These are phyloP conservation scores for Arthrinium puccinioides DNA, from an alignment of 2,329 filamentous ascomycete genomes.

Conservation along the genomic window DNA sequence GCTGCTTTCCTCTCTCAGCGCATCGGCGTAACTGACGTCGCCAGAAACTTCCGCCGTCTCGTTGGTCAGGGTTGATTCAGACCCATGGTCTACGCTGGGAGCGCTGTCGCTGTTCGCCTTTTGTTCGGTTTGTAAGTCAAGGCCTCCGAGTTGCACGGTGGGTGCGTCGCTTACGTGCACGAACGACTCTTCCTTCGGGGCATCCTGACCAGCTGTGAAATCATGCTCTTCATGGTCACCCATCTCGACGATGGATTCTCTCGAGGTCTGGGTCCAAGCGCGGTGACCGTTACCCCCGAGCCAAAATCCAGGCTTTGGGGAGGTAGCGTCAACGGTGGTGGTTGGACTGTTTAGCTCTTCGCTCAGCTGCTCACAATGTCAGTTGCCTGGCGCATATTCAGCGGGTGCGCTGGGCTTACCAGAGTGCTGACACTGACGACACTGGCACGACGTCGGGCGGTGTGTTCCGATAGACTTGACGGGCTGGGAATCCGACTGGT, in stretches of 20 bases:
- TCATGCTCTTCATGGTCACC: background rate
- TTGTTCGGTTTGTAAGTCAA: background rate
- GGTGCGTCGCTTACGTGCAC: constrained; percentile 8
- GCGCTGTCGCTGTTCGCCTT: background rate
- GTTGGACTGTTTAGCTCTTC: background rate
- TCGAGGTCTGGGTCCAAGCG: background rate
- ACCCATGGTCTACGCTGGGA: constrained; percentile 1
- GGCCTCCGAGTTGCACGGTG: background rate
- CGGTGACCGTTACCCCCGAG: background rate
- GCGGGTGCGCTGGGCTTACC: background rate
- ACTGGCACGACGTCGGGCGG: background rate
- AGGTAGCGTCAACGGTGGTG: constrained; percentile 1
- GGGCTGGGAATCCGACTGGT: background rate
- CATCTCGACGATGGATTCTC: background rate
- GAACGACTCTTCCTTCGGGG: constrained; percentile 5
- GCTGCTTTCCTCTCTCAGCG: constrained; percentile 3
- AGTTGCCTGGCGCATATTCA: too few relatives aligned
- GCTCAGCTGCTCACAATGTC: too few relatives aligned
- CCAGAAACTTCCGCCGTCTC: constrained; percentile 2
- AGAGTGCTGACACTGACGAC: background rate
- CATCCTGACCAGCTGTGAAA: background rate
- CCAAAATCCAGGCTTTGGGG: background rate
- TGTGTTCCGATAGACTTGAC: background rate
- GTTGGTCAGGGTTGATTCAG: constrained; percentile 2
- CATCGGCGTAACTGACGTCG: constrained; percentile 5